phyloP scores from a whole-genome alignment of 495 filamentous ascomycete genomes.

The Penicillium cinerascens region DNA sequence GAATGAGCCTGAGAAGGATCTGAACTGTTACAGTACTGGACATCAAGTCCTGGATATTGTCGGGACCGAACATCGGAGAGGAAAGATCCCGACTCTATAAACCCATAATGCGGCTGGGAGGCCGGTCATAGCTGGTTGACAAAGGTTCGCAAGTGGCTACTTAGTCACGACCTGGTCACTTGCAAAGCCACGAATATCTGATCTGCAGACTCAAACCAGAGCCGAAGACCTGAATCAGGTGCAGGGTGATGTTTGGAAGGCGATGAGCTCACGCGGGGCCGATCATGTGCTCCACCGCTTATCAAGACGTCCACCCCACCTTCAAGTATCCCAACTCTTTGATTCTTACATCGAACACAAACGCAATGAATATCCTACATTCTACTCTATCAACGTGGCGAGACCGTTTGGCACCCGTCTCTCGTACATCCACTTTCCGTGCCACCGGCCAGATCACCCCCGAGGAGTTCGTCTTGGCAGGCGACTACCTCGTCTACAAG shows the following conservation, averaged over 20 bases:
- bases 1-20: conserved; percentile 28
- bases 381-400: conserved; percentile 80
- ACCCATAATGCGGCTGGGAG: neutral
- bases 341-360: conserved; percentile 6
- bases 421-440: conserved; percentile 89
- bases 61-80: neutral
- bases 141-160: neutral
- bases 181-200: neutral
- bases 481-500: conserved; percentile 98
- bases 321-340: conserved; percentile 4
- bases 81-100: neutral
- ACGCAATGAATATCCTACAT: conserved; percentile 61
- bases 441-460: conserved; percentile 91
- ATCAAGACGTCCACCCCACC: conserved; percentile 17
- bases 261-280: conserved; percentile 27
- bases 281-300: conserved; percentile 36
- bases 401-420: conserved; percentile 84
- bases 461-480: conserved; percentile 92
- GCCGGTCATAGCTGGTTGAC: neutral
- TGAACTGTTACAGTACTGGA: neutral
- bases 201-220: conserved; percentile 1
- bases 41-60: neutral
- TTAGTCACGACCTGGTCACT: neutral
- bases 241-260: neutral
- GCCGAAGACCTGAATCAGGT: neutral